Evolutionary conservation across 1,139 yeast species (phyloP), one percentile per base, ranked within the genome.

Genomic region (Pichia inconspicua): DNA sequence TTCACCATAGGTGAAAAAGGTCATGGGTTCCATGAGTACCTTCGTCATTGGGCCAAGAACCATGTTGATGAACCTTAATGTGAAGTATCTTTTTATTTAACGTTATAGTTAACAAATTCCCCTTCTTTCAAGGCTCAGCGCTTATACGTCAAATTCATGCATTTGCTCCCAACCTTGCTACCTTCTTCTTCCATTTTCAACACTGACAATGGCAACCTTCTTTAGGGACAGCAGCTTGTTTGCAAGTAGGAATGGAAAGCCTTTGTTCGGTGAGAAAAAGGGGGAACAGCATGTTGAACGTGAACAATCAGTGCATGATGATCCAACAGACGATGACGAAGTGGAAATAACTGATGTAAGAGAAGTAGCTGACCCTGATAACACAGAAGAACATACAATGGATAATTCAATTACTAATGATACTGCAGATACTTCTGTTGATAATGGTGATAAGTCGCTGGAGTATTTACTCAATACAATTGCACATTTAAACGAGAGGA

Each of bases 401-500:
- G 37, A 34, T 15, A 34, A 34, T 22, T 34, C 37, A 11, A 6
- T 15, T 14, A 14, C 10, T 14, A 30, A 30, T 30, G 34, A 30
- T 11, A 30, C 34, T 3, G 34, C n/a, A 11, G 5, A 30, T 14
- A 30, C n/a, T 30, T 5, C n/a, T 12, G 34, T 12, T 14, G 22
- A 34, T 34, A 22, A 6, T 11, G 37, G 22, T 14, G 11, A 15
- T 11, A 34, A 48, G 8, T 54, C 59, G 2, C 48, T 58, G 42
- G 53, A 55, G 25, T 54, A 55, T 41, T 39, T 57, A n/a, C 42
- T 58, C 8, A 48, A 49, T 15, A 54, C 57, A 12, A 53, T 60
- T 10, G 42, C 55, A 7, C 56, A 56, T 38, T 43, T 58, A 17
- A 55, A 45, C 43, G 44, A 52, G 17, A 30, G 50, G 7, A 54